Evolutionary conservation across 164 flowering plant species (phyloP), one percentile per base, ranked within the genome.

Genomic region (Stephania cephalantha): DNA sequence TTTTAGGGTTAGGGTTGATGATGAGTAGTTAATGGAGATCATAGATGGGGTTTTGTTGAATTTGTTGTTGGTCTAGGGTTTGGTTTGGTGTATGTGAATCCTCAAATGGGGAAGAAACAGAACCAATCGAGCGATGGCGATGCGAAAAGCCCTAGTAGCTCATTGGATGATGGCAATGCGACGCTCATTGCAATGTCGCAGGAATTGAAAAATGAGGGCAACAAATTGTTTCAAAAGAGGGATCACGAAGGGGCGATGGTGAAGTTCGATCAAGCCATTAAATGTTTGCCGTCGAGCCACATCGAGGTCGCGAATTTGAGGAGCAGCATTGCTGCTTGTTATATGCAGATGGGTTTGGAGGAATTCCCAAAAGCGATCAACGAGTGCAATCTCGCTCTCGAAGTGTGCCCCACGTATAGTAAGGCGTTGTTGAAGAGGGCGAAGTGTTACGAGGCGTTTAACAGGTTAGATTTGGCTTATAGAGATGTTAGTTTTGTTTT

Each of bases 331-430:
- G 97, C 97, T 29, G 89, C 95, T 1, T 92, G 97, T 74, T 91
- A 86, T 79, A 92, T 95, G 97, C 95, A 92, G 79, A 82, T 90
- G 92, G 94, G 90, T 35, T 78, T 88, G 52, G 82, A 77, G 65
- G 97, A 89, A 75, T 93, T 84, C 77, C 91, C 95, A 2, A 83
- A 83, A 72, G 97, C 97, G 1, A 85, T 95, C 25, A 86, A 82
- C n/a, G 97, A 93, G 80, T 95, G 98, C 82, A 87, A 88, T 85
- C 81, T 90, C 81, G 97, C 98, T 25, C 89, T 95, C 30, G 92
- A 88, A 79, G 90, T 88, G 46, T 75, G 89, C 6, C 97, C 98
- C 6, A 89, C 82, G 80, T 93, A 92, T 68, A 91, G 87, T 71
- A 91, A 93, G 79, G 98, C 97, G 2, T 79, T 95, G 18, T 72